Evolutionary conservation across 345 rosid genomes (phyloP).

Genomic region (Euphorbia pulcherrima): DNA sequence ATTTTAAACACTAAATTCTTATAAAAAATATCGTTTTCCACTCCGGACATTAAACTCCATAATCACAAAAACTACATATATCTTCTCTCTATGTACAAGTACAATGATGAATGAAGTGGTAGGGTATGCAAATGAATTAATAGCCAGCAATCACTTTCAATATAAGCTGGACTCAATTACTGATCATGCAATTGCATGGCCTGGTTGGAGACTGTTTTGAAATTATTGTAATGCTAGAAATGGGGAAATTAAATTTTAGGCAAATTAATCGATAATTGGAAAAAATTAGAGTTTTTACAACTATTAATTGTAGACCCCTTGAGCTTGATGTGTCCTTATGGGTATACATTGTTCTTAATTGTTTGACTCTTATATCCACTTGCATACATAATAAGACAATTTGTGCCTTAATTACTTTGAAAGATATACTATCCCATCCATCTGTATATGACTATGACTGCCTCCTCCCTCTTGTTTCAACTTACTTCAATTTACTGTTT

Average conservation of each 20-base stretch:
- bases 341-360: conserved; percentile 19
- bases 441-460: conserved; percentile 9
- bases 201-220: conserved; percentile 19
- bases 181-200: conserved; percentile 31
- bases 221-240: no score
- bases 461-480: conserved; percentile 17
- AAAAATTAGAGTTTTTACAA: not conserved
- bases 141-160: conserved; percentile 28
- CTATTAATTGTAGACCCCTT: not conserved
- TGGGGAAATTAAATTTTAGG: not conserved
- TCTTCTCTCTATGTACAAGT: no score
- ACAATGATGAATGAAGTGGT: no score
- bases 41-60: no score
- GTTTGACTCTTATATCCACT: conserved; percentile 29
- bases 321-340: conserved; percentile 8
- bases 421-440: no score
- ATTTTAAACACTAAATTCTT: no score
- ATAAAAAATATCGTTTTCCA: no score
- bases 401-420: not conserved
- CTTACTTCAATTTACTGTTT: not conserved
- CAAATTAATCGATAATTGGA: no score
- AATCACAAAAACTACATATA: no score
- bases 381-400: conserved; percentile 21
- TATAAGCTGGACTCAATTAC: conserved; percentile 34
- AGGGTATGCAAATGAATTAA: no score